These are phyloP conservation scores for Mucor racemosus DNA, from an alignment of 371 early-diverging fungal species.

Conservation along the genomic window DNA sequence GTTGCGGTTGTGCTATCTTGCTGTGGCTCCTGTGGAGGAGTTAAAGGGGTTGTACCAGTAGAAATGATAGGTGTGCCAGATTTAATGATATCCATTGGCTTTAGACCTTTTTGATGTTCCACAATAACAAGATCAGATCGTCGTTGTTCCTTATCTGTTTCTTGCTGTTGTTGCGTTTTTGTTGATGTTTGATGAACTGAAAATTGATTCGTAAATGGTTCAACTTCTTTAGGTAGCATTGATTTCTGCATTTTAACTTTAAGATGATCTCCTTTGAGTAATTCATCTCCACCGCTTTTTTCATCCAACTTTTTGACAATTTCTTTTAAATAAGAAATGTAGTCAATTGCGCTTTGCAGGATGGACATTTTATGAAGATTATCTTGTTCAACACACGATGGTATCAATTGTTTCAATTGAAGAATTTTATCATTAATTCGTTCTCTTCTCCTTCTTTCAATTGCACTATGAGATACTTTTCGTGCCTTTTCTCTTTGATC, in stretches of 20 bases:
- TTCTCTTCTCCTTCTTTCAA: conserved; percentile 78
- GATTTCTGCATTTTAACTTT: conserved; percentile 33
- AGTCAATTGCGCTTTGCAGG: conserved; percentile 74
- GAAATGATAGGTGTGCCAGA: conserved; percentile 20
- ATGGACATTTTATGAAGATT: conserved; percentile 78
- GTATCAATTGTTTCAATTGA: conserved; percentile 50
- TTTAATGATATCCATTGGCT: conserved; percentile 39
- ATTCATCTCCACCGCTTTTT: conserved; percentile 16
- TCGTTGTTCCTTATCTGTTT: conserved; percentile 5
- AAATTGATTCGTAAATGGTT: conserved; percentile 51
- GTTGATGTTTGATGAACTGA: conserved; percentile 16
- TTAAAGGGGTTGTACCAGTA: conserved; percentile 20
- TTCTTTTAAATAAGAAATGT: conserved; percentile 64
- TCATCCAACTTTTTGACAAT: conserved; percentile 49
- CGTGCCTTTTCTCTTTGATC: conserved; percentile 62
- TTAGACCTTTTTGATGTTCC: conserved; percentile 26
- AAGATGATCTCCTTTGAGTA: conserved; percentile 25
- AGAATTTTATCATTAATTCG: conserved; percentile 74
- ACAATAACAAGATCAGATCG: conserved; percentile 6
- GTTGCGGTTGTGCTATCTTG: neutral
- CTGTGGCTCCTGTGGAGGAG: conserved; percentile 27
- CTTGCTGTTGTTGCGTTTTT: neutral
- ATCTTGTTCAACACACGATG: conserved; percentile 66
- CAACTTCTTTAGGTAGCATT: conserved; percentile 51
- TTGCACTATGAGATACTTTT: conserved; percentile 80